Evolutionary conservation across 2,329 filamentous ascomycete genomes (phyloP).

Genomic region (Apiospora rasikravindrae): DNA sequence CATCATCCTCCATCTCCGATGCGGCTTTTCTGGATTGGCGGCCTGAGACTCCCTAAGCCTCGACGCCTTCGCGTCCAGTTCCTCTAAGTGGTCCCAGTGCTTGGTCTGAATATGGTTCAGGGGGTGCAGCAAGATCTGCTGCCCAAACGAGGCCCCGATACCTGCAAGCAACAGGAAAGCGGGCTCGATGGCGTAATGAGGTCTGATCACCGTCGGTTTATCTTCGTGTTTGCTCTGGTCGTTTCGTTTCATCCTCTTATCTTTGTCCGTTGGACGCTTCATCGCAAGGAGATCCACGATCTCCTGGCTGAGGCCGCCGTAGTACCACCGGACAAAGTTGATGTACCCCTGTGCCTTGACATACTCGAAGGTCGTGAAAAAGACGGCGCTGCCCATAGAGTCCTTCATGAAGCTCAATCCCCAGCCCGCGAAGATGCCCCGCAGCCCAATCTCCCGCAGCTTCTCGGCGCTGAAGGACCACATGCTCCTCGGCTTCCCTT

Average conservation of each 20-base stretch:
- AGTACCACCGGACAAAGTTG: constrained; percentile 72
- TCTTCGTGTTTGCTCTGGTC: constrained; percentile 31
- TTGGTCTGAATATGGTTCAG: constrained; percentile 72
- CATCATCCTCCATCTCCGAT: constrained; percentile 57
- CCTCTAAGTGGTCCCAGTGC: constrained; percentile 75
- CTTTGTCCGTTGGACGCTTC: constrained; percentile 45
- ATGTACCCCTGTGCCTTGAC: constrained; percentile 78
- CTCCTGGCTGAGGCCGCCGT: constrained; percentile 62
- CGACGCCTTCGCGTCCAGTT: constrained; percentile 67
- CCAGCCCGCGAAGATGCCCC: constrained; percentile 78
- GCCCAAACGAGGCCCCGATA: constrained; percentile 69
- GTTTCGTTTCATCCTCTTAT: constrained; percentile 27
- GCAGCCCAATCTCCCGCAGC: constrained; percentile 72
- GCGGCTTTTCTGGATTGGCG: constrained; percentile 39
- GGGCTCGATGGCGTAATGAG: constrained; percentile 78
- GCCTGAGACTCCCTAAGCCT: constrained; percentile 45
- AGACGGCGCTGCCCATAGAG: constrained; percentile 70
- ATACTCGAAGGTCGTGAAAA: constrained; percentile 79
- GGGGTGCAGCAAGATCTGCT: constrained; percentile 74
- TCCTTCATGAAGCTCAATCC: constrained; percentile 72
- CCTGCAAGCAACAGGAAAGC: constrained; percentile 73
- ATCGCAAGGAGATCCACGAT: constrained; percentile 55
- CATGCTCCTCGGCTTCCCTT: constrained; percentile 63
- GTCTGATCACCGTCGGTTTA: constrained; percentile 61
- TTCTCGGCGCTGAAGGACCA: constrained; percentile 73